Percentiles rank a stretch among this genome's conserved stretches.
These are phyloP conservation scores for Keithomyces neogunnii DNA, from an alignment of 2,329 filamentous ascomycete genomes.

Conservation along the genomic window DNA sequence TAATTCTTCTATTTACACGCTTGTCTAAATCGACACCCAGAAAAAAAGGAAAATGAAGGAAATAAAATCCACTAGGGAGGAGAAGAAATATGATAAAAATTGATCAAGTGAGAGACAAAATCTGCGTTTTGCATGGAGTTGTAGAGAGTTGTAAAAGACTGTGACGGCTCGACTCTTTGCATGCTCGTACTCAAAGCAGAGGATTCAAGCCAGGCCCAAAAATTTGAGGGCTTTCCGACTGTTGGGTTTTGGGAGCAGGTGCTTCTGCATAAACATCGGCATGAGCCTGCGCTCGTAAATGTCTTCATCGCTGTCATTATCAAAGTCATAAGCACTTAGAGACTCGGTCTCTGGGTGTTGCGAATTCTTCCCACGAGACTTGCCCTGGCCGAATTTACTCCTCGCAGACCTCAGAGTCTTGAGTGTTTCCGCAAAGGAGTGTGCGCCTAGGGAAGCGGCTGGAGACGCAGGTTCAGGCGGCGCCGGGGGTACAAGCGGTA, in stretches of 20 bases:
- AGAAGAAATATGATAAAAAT: not conserved
- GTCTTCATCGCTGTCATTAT: slow-evolving; percentile 34
- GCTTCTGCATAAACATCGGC: slow-evolving; percentile 36
- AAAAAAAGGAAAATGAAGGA: too few species aligned
- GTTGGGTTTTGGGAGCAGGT: slow-evolving; percentile 28
- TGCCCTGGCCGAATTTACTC: slow-evolving; percentile 20
- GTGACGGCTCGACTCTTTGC: not conserved
- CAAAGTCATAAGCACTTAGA: slow-evolving; percentile 26
- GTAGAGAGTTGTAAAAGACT: not conserved
- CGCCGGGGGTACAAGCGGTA: not conserved
- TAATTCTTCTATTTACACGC: too few species aligned
- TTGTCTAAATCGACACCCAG: too few species aligned
- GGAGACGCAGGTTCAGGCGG: slow-evolving; percentile 5
- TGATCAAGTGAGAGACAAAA: too few species aligned
- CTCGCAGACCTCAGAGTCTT: slow-evolving; percentile 20
- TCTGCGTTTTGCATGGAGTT: not conserved
- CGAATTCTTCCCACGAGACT: slow-evolving; percentile 14
- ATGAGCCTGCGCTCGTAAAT: slow-evolving; percentile 43
- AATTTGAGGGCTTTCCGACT: slow-evolving; percentile 46
- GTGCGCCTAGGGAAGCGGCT: slow-evolving; percentile 3
- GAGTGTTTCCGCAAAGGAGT: slow-evolving; percentile 14
- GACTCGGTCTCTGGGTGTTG: slow-evolving; percentile 19
- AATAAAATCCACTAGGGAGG: not conserved
- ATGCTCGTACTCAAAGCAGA: not conserved
- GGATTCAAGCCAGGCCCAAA: slow-evolving; percentile 35